Percentiles rank a stretch among this genome's conserved stretches.
These are phyloP conservation scores for Ajuga chamaepitys DNA, from an alignment of 257 asterid species.

Conservation along the genomic window DNA sequence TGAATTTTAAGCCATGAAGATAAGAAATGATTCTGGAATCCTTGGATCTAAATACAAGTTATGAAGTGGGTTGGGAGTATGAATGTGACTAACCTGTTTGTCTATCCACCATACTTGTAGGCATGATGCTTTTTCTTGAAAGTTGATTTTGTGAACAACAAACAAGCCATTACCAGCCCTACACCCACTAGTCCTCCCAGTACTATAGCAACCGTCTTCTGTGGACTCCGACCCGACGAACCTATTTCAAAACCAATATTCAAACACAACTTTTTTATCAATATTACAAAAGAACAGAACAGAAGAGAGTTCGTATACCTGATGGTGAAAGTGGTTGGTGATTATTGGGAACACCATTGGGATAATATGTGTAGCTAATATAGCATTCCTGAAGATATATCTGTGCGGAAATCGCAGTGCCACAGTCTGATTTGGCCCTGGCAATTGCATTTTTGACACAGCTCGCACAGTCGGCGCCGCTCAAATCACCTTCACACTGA, in stretches of 20 bases:
- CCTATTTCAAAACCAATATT: conserved; percentile 22
- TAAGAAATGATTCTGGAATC: too few relatives aligned
- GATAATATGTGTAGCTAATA: conserved; percentile 70
- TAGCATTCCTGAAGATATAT: conserved; percentile 72
- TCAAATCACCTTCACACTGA: conserved; percentile 87
- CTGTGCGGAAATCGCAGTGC: conserved; percentile 59
- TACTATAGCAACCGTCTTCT: conserved; percentile 69
- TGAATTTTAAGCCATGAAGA: too few relatives aligned
- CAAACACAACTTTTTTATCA: not conserved
- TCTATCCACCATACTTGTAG: conserved; percentile 54
- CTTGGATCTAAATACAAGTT: too few relatives aligned
- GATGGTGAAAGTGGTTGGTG: conserved; percentile 37
- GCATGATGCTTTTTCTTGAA: conserved; percentile 47
- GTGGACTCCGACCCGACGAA: conserved; percentile 26
- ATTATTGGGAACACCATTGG: conserved; percentile 58
- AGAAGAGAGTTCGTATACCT: conserved; percentile 46
- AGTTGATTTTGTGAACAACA: conserved; percentile 60
- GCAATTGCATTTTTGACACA: conserved; percentile 71
- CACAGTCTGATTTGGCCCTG: conserved; percentile 48
- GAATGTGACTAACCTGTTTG: conserved; percentile 13
- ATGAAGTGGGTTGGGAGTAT: too few relatives aligned
- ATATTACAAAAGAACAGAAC: not conserved
- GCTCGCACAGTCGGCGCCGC: conserved; percentile 59
- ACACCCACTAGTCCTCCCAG: conserved; percentile 74
- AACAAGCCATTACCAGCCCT: conserved; percentile 58